Percentiles rank a stretch among this genome's conserved stretches.
These are phyloP conservation scores for Plasmodium berghei DNA, from an alignment of 169 alveolate genomes.

Conservation along the genomic window DNA sequence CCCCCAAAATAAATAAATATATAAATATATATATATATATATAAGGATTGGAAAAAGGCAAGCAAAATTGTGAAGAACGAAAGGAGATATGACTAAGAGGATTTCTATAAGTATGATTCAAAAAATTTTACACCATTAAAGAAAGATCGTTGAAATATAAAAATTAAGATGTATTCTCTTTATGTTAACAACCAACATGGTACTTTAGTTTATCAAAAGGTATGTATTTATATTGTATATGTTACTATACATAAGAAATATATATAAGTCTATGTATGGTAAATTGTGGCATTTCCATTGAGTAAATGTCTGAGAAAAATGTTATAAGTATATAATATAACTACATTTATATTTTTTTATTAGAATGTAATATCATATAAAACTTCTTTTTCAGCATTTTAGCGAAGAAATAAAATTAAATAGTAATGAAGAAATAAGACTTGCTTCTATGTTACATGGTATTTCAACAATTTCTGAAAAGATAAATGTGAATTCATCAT, in stretches of 20 bases:
- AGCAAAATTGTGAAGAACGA: neutral
- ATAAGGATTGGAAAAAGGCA: neutral
- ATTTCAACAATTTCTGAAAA: constrained; percentile 93
- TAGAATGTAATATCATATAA: constrained; percentile 5
- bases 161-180: constrained; percentile 85
- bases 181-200: constrained; percentile 95
- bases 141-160: neutral
- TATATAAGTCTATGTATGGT: neutral
- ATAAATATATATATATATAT: too few species aligned
- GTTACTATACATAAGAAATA: neutral
- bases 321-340: neutral
- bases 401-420: constrained; percentile 88
- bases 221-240: constrained; percentile 38
- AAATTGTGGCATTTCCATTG: too few species aligned
- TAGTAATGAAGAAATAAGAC: constrained; percentile 92
- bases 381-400: constrained; percentile 85
- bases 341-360: neutral
- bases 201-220: constrained; percentile 93
- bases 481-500: constrained; percentile 82
- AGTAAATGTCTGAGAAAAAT: too few species aligned
- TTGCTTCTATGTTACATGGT: constrained; percentile 96
- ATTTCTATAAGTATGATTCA: constrained; percentile 15
- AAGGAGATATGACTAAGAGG: neutral
- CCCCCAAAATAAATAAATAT: too few species aligned
- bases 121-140: constrained; percentile 6